Evolutionary conservation across 805 yeast genomes (phyloP), one percentile per base, ranked within the genome.

Genomic region (Myxozyma kluyveri): DNA sequence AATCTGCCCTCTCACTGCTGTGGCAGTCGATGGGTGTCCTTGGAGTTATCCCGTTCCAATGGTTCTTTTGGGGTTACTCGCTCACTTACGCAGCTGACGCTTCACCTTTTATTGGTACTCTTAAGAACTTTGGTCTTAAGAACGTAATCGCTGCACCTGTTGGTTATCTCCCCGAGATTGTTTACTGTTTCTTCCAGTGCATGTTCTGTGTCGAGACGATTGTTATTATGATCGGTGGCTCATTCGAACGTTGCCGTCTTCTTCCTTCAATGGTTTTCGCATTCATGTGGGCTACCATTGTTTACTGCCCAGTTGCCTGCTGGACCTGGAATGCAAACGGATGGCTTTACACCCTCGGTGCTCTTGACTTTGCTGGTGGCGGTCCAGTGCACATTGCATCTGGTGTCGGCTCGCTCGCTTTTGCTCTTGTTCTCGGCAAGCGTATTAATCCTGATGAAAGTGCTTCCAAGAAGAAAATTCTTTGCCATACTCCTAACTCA

Each of bases 61-160:
- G 99, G 98, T 93, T 89, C 71, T 90, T 89, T 75, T 89, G 97
- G 96, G 99, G 98, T 55, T 91, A 86, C 70, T 87, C 97, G 10
- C 77, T 93, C 50, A 84, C 88, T 17, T 91, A 91, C 68, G 77
- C 91, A 18, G 87, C 84, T 66, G 72, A 76, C 50, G 82, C 80
- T 14, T 78, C 87, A 5, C 76, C 74, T 14, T 86, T 90, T 69
- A 75, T 88, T 60, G 99, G 99, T 49, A 80, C 88, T 54, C 74
- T 91, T 67, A 78, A 79, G 63, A 83, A 86, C 70, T 88, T 91
- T 68, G 83, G 89, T 57, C 75, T 91, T 64, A 85, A 76, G 77
- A 75, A 84, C 54, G 95, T 86, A 17, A 78, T 90, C 22, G 97
- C 95, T 59, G 86, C 84, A 9, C 91, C 91, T 24, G 56, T 80